Conservation (phyloP, 2,329 filamentous ascomycete genomes). For the Pyrenophora teres region DNA sequence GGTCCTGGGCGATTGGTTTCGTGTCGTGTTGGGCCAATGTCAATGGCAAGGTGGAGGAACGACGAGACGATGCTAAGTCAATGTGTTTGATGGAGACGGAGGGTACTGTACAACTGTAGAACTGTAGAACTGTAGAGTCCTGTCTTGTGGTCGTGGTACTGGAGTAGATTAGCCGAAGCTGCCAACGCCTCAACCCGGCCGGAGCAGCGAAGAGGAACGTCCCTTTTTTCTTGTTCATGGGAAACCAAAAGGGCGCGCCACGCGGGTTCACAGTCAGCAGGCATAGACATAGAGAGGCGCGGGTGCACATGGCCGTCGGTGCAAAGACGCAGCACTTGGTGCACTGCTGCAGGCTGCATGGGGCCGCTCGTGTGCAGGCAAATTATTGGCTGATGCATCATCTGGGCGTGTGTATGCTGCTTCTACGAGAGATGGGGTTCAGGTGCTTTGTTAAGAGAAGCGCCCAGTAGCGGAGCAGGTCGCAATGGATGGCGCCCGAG, state of each 20-base stretch:
- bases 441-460: slow-evolving; percentile 18
- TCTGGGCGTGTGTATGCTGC: slow-evolving; percentile 18
- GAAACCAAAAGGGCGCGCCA: slow-evolving; percentile 1
- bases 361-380: slow-evolving; percentile 11
- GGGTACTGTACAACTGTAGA: too few species aligned
- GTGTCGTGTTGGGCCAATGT: neutral
- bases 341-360: slow-evolving; percentile 13
- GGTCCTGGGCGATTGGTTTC: slow-evolving; percentile 15
- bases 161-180: slow-evolving; percentile 20
- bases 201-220: slow-evolving; percentile 14
- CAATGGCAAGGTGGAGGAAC: too few species aligned
- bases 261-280: neutral
- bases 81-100: too few species aligned
- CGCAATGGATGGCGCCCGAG: slow-evolving; percentile 15
- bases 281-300: too few species aligned
- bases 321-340: neutral
- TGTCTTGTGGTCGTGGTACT: too few species aligned
- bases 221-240: neutral
- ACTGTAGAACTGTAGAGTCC: too few species aligned
- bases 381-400: slow-evolving; percentile 18
- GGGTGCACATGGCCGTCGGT: neutral
- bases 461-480: slow-evolving; percentile 11
- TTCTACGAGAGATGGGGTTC: slow-evolving; percentile 21
- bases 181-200: slow-evolving; percentile 21
- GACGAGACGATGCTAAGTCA: too few species aligned